A percentile compares a stretch with the other conserved stretches of the same genome.
These are phyloP conservation scores for Lepidium aucheri DNA, from an alignment of 345 rosid genomes.

Conservation along the genomic window DNA sequence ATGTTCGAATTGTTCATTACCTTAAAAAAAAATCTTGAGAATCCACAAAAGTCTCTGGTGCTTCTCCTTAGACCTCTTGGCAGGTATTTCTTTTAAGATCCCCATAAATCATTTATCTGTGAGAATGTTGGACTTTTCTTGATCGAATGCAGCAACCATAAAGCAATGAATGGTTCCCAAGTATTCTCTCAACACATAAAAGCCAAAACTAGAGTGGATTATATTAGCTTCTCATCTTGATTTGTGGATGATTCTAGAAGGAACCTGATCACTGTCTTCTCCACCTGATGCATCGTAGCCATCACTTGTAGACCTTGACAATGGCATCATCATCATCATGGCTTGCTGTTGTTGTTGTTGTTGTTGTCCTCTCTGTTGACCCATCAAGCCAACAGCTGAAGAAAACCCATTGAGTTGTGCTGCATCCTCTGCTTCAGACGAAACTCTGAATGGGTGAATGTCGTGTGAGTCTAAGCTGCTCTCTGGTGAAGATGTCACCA, in stretches of 20 bases:
- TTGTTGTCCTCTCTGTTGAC: conserved; percentile 27
- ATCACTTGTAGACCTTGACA: conserved; percentile 87
- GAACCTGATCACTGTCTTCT: conserved; percentile 91
- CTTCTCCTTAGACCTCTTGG: neutral
- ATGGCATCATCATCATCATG: conserved; percentile 55
- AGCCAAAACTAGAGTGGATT: conserved; percentile 7
- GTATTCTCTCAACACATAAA: neutral
- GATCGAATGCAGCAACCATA: neutral
- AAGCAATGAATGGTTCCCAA: neutral
- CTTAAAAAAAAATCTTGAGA: conserved; percentile 1
- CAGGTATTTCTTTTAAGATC: neutral
- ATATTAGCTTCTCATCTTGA: conserved; percentile 22
- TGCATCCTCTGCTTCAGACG: conserved; percentile 74
- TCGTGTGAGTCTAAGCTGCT: conserved; percentile 96
- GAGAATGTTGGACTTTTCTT: neutral
- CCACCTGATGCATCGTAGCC: conserved; percentile 98
- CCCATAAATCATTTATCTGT: neutral
- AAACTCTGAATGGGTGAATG: conserved; percentile 76
- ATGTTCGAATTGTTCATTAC: conserved; percentile 8
- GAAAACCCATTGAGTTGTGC: conserved; percentile 50
- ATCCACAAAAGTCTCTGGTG: conserved; percentile 10
- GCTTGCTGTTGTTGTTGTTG: conserved; percentile 22
- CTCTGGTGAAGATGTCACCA: conserved; percentile 83
- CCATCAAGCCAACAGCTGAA: conserved; percentile 28
- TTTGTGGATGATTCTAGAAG: conserved; percentile 62